A percentile compares a stretch with the other conserved stretches of the same genome.
Conservation (phyloP, 768 basidiomycete genomes). For the Cubamyces lactineus region DNA sequence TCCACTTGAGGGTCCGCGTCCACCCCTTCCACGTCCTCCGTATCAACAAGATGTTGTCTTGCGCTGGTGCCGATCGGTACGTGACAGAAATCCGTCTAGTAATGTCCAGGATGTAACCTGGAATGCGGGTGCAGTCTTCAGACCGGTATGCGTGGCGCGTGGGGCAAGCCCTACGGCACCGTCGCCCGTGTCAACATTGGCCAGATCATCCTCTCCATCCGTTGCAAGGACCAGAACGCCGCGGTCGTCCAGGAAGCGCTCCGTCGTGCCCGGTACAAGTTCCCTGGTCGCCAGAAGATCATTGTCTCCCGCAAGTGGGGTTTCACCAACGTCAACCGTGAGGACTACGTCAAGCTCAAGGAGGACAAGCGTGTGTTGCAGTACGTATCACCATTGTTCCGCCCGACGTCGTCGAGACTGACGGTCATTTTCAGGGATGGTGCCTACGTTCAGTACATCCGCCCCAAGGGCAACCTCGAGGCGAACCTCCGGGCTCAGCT, state of each 20-base stretch:
- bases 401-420: slow-evolving; percentile 11
- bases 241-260: slow-evolving; percentile 95
- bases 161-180: slow-evolving; percentile 98
- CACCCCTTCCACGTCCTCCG: slow-evolving; percentile 99
- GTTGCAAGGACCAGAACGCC: slow-evolving; percentile 87
- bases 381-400: slow-evolving; percentile 49
- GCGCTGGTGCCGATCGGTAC: slow-evolving; percentile 97
- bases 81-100: slow-evolving; percentile 26
- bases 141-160: slow-evolving; percentile 99
- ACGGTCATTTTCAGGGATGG: slow-evolving; percentile 68
- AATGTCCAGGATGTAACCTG: neutral
- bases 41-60: slow-evolving; percentile 99
- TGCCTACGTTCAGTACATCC: slow-evolving; percentile 93
- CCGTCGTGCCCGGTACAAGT: slow-evolving; percentile 98
- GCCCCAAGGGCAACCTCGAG: slow-evolving; percentile 84
- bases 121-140: slow-evolving; percentile 59
- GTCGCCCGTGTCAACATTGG: slow-evolving; percentile 97
- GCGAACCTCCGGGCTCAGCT: slow-evolving; percentile 84
- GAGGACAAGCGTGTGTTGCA: slow-evolving; percentile 87
- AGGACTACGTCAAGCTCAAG: slow-evolving; percentile 87
- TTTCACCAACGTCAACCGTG: slow-evolving; percentile 92
- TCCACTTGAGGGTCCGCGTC: slow-evolving; percentile 96
- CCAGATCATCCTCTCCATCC: slow-evolving; percentile 90
- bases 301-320: slow-evolving; percentile 98
- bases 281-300: slow-evolving; percentile 98